A percentile compares a stretch with the other conserved stretches of the same genome.
Evolutionary conservation across 73 alveolate genomes (phyloP).

Genomic region (Stentor coeruleus): DNA sequence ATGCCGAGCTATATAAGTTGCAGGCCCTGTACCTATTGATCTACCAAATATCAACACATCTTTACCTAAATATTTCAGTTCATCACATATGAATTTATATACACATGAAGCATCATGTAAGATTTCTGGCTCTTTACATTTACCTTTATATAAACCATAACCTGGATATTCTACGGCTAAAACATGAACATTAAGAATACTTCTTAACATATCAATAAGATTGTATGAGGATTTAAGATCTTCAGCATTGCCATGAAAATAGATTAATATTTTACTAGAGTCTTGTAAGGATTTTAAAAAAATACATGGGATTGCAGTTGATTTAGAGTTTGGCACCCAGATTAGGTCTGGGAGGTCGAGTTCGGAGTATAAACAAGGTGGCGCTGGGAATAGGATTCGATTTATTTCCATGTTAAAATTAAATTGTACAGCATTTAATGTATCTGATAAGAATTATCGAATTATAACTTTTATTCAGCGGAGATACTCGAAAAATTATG

Average conservation of each 20-base stretch:
- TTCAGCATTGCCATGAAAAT: constrained; percentile 92
- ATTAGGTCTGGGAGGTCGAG: no score
- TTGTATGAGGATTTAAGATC: constrained; percentile 77
- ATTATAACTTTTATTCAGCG: no score
- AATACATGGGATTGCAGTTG: constrained; percentile 40
- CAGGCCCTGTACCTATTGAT: constrained; percentile 90
- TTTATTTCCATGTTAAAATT: no score
- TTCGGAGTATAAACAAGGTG: no score
- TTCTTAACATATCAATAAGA: constrained; percentile 54
- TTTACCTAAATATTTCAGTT: constrained; percentile 32
- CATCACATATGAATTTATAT: constrained; percentile 18
- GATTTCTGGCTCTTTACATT: constrained; percentile 59
- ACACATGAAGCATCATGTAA: constrained; percentile 59
- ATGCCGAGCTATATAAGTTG: constrained; percentile 62
- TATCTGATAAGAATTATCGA: no score
- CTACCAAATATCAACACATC: constrained; percentile 80
- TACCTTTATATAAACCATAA: constrained; percentile 69
- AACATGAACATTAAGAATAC: constrained; percentile 62
- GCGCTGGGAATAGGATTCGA: no score
- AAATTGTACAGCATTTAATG: no score
- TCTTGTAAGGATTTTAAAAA: constrained; percentile 42
- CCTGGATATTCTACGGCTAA: constrained; percentile 88
- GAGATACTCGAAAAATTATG: no score
- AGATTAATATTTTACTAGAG: constrained; percentile 53
- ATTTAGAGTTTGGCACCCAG: constrained; percentile 20